phyloP scores from a whole-genome alignment of 2,329 filamentous ascomycete genomes.

The Talaromyces islandicus region DNA sequence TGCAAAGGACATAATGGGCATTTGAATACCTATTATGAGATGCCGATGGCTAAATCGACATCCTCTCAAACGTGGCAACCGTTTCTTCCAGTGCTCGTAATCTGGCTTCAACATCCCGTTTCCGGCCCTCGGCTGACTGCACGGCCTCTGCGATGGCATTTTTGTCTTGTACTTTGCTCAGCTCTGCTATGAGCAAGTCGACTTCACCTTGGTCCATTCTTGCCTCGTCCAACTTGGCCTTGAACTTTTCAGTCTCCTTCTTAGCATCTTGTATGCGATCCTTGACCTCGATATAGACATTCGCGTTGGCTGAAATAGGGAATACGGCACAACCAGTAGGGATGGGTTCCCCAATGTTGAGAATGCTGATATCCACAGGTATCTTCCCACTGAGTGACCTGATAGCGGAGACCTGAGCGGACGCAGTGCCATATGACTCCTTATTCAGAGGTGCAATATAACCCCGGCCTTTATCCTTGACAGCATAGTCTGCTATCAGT shows the following conservation, averaged over 20 bases:
- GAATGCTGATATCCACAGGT: conserved; percentile 1
- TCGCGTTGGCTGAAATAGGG: conserved; percentile 65
- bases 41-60: neutral
- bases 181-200: neutral
- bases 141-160: neutral
- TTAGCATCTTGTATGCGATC: neutral
- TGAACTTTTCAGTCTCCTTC: conserved; percentile 7
- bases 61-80: conserved; percentile 9
- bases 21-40: neutral
- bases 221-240: neutral
- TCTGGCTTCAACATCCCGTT: neutral
- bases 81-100: conserved; percentile 9
- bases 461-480: neutral
- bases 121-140: neutral
- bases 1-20: neutral
- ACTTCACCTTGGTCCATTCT: conserved; percentile 1
- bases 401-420: neutral
- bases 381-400: neutral
- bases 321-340: conserved; percentile 74
- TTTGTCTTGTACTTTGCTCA: neutral
- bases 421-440: neutral
- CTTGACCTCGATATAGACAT: conserved; percentile 69
- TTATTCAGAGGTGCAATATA: neutral
- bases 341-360: neutral
- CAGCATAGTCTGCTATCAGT: conserved; percentile 38